A percentile compares a stretch with the other conserved stretches of the same genome.
phyloP scores from a whole-genome alignment of 1,139 yeast species.

The Geotrichum reessii region DNA sequence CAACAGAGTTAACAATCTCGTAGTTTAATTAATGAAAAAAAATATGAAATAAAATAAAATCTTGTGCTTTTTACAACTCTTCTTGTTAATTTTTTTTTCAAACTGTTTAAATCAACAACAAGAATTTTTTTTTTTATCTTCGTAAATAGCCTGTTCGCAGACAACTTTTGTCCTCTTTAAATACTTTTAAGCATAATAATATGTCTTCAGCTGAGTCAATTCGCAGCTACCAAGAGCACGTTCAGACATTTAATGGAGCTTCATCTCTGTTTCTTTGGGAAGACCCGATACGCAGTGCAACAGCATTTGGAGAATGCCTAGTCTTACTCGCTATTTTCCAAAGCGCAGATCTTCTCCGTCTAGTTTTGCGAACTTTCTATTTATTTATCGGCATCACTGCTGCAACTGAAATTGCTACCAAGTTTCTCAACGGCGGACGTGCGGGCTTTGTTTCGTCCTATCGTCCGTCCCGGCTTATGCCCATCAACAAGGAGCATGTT shows the following conservation, averaged over 20 bases:
- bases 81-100: background rate
- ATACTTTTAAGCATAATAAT: background rate
- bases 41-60: background rate
- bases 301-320: slow-evolving; percentile 63
- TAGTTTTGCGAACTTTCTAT: slow-evolving; percentile 51
- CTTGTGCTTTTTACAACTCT: background rate
- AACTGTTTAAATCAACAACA: background rate
- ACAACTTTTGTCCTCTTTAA: background rate
- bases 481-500: slow-evolving; percentile 31
- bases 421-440: slow-evolving; percentile 32
- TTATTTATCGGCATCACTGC: slow-evolving; percentile 33
- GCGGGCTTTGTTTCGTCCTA: slow-evolving; percentile 33
- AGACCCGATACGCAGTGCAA: slow-evolving; percentile 73
- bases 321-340: slow-evolving; percentile 57
- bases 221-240: slow-evolving; percentile 17
- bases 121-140: background rate
- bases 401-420: slow-evolving; percentile 34
- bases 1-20: background rate
- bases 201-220: slow-evolving; percentile 17
- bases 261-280: slow-evolving; percentile 63
- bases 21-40: background rate
- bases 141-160: background rate
- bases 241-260: slow-evolving; percentile 6
- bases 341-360: slow-evolving; percentile 62
- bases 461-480: slow-evolving; percentile 35